Conservation (phyloP, 1,139 yeast genomes). For the Sugiyamaella neomexicana region DNA sequence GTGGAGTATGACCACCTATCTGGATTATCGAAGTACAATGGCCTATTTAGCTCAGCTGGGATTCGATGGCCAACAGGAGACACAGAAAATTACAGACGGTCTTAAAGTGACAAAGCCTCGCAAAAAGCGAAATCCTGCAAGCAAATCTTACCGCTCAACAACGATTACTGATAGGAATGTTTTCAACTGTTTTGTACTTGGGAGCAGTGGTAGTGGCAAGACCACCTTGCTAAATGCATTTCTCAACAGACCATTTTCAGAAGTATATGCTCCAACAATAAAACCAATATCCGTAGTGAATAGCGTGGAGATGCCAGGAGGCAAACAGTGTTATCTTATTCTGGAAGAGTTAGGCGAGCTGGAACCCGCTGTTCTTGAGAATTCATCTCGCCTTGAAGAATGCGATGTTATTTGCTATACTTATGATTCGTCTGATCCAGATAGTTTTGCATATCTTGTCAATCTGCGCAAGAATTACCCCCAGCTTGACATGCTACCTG, state of each 20-base stretch:
- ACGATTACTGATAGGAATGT: conserved; percentile 81
- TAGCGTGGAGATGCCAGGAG: conserved; percentile 92
- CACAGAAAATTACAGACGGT: conserved; percentile 53
- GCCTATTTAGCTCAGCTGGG: conserved; percentile 90
- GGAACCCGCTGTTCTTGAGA: conserved; percentile 78
- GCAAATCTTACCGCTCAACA: conserved; percentile 61
- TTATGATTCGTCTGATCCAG: conserved; percentile 95
- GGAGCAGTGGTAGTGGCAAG: conserved; percentile 82
- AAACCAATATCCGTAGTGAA: conserved; percentile 81
- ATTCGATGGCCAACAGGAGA: conserved; percentile 51
- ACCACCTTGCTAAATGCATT: conserved; percentile 81
- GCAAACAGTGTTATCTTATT: conserved; percentile 89
- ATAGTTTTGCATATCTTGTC: conserved; percentile 80
- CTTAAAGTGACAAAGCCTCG: conserved; percentile 81
- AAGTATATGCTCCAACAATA: conserved; percentile 76
- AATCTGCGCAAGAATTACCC: conserved; percentile 62
- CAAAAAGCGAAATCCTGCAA: conserved; percentile 50
- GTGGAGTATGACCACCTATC: conserved; percentile 93
- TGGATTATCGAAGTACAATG: conserved; percentile 79
- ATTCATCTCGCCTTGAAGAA: conserved; percentile 66
- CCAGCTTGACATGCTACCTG: conserved; percentile 67
- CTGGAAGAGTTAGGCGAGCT: conserved; percentile 87
- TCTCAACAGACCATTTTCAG: conserved; percentile 70
- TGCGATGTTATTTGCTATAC: conserved; percentile 90
- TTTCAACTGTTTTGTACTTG: conserved; percentile 83